These are phyloP conservation scores for Scutellaria baicalensis DNA, from an alignment of 257 asterid genomes.

Conservation along the genomic window DNA sequence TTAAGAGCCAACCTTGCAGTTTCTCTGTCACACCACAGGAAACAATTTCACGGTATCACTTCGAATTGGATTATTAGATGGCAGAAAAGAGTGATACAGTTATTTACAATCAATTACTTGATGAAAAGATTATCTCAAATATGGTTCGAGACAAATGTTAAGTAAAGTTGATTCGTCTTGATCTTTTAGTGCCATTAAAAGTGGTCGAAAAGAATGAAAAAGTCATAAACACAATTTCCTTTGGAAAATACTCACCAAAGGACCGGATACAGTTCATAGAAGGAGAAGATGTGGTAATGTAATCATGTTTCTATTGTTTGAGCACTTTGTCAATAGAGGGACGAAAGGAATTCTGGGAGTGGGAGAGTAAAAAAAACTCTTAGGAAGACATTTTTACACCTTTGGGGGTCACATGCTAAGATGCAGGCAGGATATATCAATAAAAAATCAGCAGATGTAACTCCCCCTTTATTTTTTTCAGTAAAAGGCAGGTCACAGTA, in stretches of 20 bases:
- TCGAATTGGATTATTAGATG: not conserved
- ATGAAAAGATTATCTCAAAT: constrained; percentile 2
- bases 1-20: constrained; percentile 50
- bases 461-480: no score
- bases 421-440: no score
- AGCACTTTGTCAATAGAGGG: not conserved
- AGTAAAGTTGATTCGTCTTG: not conserved
- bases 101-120: not conserved
- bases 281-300: not conserved
- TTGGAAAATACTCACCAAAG: not conserved
- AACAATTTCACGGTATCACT: constrained; percentile 13
- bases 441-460: no score
- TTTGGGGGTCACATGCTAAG: not conserved
- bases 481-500: no score
- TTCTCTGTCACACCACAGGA: constrained; percentile 52
- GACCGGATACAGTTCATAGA: not conserved
- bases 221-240: not conserved
- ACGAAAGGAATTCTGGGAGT: not conserved
- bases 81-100: not conserved
- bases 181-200: not conserved
- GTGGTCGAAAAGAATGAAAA: not conserved
- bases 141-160: not conserved
- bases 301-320: not conserved
- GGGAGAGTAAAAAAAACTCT: constrained; percentile 4
- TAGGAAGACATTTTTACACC: not conserved